Percentiles rank a stretch among this genome's conserved stretches.
Conservation (phyloP, 2,329 filamentous ascomycete species). For the Thermothelomyces thermophilus region DNA sequence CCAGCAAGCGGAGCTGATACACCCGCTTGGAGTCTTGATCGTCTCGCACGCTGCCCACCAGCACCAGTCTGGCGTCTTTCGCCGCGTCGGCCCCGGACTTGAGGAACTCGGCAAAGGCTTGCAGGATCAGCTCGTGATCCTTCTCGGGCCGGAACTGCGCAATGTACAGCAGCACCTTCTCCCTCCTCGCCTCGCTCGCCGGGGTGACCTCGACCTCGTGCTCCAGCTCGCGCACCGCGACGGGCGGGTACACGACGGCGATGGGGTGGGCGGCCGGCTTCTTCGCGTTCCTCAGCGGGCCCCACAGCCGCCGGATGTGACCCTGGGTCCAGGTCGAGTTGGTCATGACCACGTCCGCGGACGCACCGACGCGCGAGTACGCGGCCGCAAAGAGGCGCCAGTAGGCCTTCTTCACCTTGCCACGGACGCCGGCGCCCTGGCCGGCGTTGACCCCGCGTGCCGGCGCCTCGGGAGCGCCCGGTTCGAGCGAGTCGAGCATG, state of each 20-base stretch:
- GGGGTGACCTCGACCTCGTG: constrained; percentile 64
- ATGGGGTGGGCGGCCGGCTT: constrained; percentile 41
- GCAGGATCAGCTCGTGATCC: constrained; percentile 81
- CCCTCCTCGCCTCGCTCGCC: constrained; percentile 61
- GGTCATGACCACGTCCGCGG: constrained; percentile 91
- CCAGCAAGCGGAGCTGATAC: constrained; percentile 79
- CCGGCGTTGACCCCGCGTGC: constrained; percentile 75
- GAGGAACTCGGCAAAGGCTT: constrained; percentile 74
- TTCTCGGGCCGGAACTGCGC: constrained; percentile 97
- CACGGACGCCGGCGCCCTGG: constrained; percentile 64
- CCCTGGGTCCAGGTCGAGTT: constrained; percentile 92
- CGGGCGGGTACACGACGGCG: constrained; percentile 81
- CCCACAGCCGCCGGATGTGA: constrained; percentile 79
- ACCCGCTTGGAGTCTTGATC: constrained; percentile 73
- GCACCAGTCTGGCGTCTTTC: constrained; percentile 60
- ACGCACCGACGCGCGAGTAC: constrained; percentile 76
- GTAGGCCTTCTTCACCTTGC: constrained; percentile 68
- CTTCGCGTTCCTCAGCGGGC: constrained; percentile 40
- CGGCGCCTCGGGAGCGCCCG: too few relatives aligned
- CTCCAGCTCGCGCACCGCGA: constrained; percentile 79
- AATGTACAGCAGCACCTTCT: constrained; percentile 78
- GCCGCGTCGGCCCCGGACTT: constrained; percentile 46
- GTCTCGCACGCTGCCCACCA: constrained; percentile 90
- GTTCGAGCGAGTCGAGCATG: constrained; percentile 84
- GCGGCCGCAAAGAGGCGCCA: constrained; percentile 79